phyloP scores from a whole-genome alignment of 441 rosid genomes.

The Erysimum cheiri region DNA sequence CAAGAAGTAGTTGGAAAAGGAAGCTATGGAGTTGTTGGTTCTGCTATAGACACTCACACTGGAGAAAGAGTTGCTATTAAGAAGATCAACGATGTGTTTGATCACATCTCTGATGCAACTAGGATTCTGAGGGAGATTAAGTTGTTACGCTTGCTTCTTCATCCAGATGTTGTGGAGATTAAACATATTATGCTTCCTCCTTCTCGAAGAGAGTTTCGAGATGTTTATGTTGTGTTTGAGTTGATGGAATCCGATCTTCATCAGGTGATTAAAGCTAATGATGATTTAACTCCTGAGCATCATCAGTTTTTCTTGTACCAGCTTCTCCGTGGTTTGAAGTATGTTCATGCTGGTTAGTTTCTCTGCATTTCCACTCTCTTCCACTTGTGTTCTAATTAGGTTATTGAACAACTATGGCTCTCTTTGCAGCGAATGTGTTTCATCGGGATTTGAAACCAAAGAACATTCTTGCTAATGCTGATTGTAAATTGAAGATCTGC shows the following conservation, averaged over 20 bases:
- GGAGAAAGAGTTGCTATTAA: slow-evolving; percentile 93
- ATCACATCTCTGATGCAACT: slow-evolving; percentile 96
- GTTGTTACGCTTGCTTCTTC: slow-evolving; percentile 84
- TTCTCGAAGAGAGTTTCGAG: slow-evolving; percentile 84
- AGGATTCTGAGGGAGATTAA: slow-evolving; percentile 93
- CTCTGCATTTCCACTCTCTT: slow-evolving; percentile 36
- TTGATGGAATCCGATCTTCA: slow-evolving; percentile 98
- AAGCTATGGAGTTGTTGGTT: slow-evolving; percentile 93
- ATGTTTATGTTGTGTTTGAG: slow-evolving; percentile 93
- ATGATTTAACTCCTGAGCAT: slow-evolving; percentile 93
- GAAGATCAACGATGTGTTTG: slow-evolving; percentile 95
- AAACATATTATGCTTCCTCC: slow-evolving; percentile 98
- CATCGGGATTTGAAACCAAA: slow-evolving; percentile 97
- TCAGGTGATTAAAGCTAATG: slow-evolving; percentile 95
- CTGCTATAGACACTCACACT: slow-evolving; percentile 82
- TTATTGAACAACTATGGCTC: background rate
- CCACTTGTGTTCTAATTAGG: background rate
- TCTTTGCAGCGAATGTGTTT: slow-evolving; percentile 85
- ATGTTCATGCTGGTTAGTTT: slow-evolving; percentile 77
- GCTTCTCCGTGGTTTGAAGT: slow-evolving; percentile 94
- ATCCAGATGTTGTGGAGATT: slow-evolving; percentile 90
- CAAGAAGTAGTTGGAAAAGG: slow-evolving; percentile 97
- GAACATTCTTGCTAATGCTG: slow-evolving; percentile 98
- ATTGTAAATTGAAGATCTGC: slow-evolving; percentile 95
- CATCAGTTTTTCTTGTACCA: slow-evolving; percentile 95